These are phyloP conservation scores for Colletotrichum acutatum DNA, from an alignment of 2,329 filamentous ascomycete species.

Conservation along the genomic window DNA sequence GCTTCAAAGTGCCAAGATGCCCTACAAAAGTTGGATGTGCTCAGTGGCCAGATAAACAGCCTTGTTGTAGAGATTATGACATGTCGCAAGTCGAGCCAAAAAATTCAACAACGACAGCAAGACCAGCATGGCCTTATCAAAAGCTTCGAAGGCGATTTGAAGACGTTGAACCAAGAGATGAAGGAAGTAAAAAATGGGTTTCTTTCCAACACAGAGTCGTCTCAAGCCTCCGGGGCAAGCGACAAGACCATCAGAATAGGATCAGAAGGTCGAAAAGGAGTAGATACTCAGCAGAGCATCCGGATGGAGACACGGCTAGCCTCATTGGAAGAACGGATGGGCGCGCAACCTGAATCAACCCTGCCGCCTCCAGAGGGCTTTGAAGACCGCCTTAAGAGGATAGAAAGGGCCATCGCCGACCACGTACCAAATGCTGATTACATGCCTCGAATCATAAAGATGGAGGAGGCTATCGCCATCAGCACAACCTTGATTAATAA, in stretches of 20 bases:
- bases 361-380: not conserved
- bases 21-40: not conserved
- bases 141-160: not conserved
- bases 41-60: not conserved
- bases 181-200: not conserved
- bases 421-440: not conserved
- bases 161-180: not conserved
- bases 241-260: not conserved
- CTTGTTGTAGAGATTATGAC: not conserved
- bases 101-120: not conserved
- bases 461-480: constrained; percentile 3
- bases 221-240: not conserved
- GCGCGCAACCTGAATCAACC: not conserved
- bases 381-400: not conserved
- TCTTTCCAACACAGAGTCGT: not conserved
- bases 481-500: constrained; percentile 6
- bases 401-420: not conserved
- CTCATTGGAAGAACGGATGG: not conserved
- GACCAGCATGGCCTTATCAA: not conserved
- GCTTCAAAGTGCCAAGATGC: constrained; percentile 12
- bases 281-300: not conserved
- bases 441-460: not conserved
- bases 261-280: not conserved
- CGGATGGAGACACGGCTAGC: not conserved
- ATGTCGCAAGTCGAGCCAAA: not conserved